Evolutionary conservation across 495 filamentous ascomycete genomes (phyloP), one percentile per base, ranked within the genome.

Genomic region (Neurospora terricola): DNA sequence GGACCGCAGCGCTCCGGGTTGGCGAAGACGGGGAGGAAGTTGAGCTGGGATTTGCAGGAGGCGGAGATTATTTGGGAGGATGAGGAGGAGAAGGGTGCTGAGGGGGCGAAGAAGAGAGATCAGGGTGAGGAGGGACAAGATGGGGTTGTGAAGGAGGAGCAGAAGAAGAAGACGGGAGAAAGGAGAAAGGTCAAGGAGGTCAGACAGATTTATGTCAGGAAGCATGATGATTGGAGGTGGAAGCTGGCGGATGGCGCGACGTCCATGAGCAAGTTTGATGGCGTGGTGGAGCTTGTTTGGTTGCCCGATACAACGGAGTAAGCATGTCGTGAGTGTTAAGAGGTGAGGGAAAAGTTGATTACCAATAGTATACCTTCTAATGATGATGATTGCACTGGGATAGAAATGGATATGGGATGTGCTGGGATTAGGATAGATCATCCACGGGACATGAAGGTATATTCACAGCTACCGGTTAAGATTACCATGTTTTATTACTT

Each of bases 271-370:
- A 76, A 81, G n/a, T 72, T 81, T 9, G 86, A 87, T 73, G 86
- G 85, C 5, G 73, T 87, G 38, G 74, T 87, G n/a, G 86, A 87
- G 76, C 76, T 87, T 73, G 82, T 87, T 40, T 87, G 86, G 86
- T 72, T 86, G 59, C 81, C 83, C 3, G 75, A 76, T 21, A 39
- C 9, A 37, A 69, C 4, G 14, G 23, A 71, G 21, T 54, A 54
- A 54, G 45, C 21, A 2, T 54, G 45, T 27, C 45, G 21, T 14
- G 11, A 54, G 45, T 14, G 3, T 14, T 5, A 11, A 54, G 45
- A 27, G 5, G 21, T 23, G 21, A 6, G 14, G 21, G 45, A 5
- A 48, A 48, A 23, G n/a, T 23, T 1, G n/a, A 48, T 48, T 48
- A 48, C 27, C 5, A 14, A 54, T 23, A 54, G 21, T 27, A 54